A percentile compares a stretch with the other conserved stretches of the same genome.
These are phyloP conservation scores for Mycena floridula DNA, from an alignment of 768 basidiomycete genomes.

Conservation along the genomic window DNA sequence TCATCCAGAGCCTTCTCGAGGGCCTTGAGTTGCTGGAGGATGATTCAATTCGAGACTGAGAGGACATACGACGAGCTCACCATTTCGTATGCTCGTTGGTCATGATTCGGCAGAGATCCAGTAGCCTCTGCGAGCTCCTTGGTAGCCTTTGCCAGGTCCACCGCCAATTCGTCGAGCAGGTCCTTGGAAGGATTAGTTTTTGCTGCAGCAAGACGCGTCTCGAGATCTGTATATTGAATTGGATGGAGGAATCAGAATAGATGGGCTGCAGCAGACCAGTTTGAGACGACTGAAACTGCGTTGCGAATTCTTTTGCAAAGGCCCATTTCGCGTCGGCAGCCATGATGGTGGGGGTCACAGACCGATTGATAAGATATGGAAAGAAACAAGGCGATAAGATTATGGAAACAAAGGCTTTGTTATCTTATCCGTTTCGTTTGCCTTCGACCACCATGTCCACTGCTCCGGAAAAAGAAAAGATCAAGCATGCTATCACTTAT, in stretches of 20 bases:
- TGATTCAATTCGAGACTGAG: not conserved
- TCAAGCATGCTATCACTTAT: too few species aligned
- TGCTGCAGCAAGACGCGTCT: conserved; percentile 34
- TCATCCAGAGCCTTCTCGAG: conserved; percentile 52
- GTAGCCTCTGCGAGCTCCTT: conserved; percentile 62
- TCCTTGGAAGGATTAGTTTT: conserved; percentile 26
- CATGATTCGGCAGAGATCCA: conserved; percentile 61
- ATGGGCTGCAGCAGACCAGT: conserved; percentile 36
- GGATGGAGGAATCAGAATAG: conserved; percentile 5
- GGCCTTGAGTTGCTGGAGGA: conserved; percentile 55
- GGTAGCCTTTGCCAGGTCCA: conserved; percentile 49
- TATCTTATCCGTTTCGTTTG: too few species aligned
- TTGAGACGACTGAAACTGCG: conserved; percentile 42
- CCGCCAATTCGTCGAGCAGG: conserved; percentile 36
- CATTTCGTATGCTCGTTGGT: conserved; percentile 65
- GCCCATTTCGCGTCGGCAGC: too few species aligned
- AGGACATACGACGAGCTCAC: conserved; percentile 32
- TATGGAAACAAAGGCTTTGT: too few species aligned
- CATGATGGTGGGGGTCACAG: too few species aligned
- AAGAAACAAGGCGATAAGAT: too few species aligned
- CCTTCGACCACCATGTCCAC: too few species aligned
- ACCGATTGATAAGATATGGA: too few species aligned
- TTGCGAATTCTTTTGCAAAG: conserved; percentile 46
- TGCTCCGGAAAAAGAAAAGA: too few species aligned
- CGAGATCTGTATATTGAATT: conserved; percentile 6